A percentile compares a stretch with the other conserved stretches of the same genome.
phyloP scores from a whole-genome alignment of 352 stramenopile species.

The Globisporangium spiculum region DNA sequence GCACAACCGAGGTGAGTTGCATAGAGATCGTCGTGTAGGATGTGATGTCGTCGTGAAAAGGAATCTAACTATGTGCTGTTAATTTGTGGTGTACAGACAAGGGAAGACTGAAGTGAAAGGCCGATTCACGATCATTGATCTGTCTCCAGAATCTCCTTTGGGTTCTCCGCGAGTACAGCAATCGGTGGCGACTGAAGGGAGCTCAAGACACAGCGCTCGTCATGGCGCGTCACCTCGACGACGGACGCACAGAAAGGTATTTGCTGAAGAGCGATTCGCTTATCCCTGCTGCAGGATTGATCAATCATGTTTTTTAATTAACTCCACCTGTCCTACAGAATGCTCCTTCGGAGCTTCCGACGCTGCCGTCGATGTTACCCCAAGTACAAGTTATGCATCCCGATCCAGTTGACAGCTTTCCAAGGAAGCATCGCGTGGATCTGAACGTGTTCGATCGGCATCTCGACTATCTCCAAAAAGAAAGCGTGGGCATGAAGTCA shows the following conservation, averaged over 20 bases:
- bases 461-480: conserved; percentile 63
- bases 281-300: neutral
- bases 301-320: neutral
- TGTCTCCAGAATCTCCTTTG: conserved; percentile 60
- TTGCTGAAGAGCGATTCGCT: neutral
- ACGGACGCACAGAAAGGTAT: conserved; percentile 8
- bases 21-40: neutral
- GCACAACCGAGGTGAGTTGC: conserved; percentile 3
- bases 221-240: conserved; percentile 23
- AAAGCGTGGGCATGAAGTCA: conserved; percentile 65
- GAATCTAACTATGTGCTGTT: conserved; percentile 6
- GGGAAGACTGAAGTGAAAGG: conserved; percentile 73
- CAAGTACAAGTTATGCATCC: conserved; percentile 6
- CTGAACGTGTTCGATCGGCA: conserved; percentile 62
- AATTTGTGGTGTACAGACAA: conserved; percentile 26
- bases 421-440: conserved; percentile 31
- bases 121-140: conserved; percentile 78
- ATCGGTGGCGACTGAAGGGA: conserved; percentile 3
- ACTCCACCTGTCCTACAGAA: conserved; percentile 12
- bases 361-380: conserved; percentile 4
- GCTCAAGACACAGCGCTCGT: conserved; percentile 17
- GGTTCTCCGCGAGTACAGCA: conserved; percentile 14
- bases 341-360: conserved; percentile 17
- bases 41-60: neutral
- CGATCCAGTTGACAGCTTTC: conserved; percentile 12